These are phyloP conservation scores for Tetrapisispora taiwanensis DNA, from an alignment of 805 yeast genomes.

Conservation along the genomic window DNA sequence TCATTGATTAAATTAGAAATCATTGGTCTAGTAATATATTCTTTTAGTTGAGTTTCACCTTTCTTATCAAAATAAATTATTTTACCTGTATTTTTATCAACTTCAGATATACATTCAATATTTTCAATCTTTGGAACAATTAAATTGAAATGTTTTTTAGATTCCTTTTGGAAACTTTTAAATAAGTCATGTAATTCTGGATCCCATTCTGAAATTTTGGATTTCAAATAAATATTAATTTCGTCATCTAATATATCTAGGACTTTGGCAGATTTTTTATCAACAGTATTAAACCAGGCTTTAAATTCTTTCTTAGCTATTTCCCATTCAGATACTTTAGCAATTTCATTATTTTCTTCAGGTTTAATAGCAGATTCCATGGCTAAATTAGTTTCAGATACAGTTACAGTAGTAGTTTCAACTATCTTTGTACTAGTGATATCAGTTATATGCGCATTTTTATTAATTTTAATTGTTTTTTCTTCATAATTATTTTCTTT, in stretches of 20 bases:
- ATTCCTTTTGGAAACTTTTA: slow-evolving; percentile 23
- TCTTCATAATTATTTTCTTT: not conserved
- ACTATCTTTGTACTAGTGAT: not conserved
- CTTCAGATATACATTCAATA: slow-evolving; percentile 29
- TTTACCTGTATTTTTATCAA: slow-evolving; percentile 26
- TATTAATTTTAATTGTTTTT: no score
- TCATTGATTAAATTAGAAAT: slow-evolving; percentile 27
- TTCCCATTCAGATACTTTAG: slow-evolving; percentile 2
- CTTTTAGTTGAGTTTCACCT: slow-evolving; percentile 28
- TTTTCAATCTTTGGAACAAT: slow-evolving; percentile 30
- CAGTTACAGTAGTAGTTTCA: not conserved
- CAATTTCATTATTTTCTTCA: not conserved
- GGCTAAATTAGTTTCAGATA: not conserved
- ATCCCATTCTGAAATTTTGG: slow-evolving; percentile 20
- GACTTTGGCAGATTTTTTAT: slow-evolving; percentile 32
- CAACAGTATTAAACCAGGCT: slow-evolving; percentile 30
- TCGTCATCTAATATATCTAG: slow-evolving; percentile 32
- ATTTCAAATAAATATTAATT: slow-evolving; percentile 24
- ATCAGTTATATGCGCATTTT: no score
- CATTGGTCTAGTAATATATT: slow-evolving; percentile 39
- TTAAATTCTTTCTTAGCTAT: slow-evolving; percentile 27
- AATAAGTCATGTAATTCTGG: slow-evolving; percentile 29
- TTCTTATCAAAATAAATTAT: slow-evolving; percentile 27
- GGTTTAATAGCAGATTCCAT: not conserved
- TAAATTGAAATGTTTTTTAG: slow-evolving; percentile 20